These are phyloP conservation scores for Zea luxurians DNA, from an alignment of 176 grass and related monocot species.

Conservation along the genomic window DNA sequence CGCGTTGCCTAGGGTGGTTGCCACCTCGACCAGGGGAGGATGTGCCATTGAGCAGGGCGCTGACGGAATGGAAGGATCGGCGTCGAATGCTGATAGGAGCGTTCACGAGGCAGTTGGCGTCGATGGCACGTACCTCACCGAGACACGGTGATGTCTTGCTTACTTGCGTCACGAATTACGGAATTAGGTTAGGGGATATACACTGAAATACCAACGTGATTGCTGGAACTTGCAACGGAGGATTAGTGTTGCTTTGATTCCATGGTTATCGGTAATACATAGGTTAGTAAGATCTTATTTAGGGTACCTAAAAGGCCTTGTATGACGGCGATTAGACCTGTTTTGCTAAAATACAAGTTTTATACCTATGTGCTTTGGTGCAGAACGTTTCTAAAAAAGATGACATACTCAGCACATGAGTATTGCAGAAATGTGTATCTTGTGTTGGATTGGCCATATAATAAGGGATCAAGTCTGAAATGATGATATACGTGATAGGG, in stretches of 20 bases:
- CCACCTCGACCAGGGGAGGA: not conserved
- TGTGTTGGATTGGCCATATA: no score
- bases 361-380: no score
- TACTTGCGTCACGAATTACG: slow-evolving; percentile 1
- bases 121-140: slow-evolving; percentile 70
- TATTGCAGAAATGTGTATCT: no score
- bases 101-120: slow-evolving; percentile 26
- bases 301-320: no score
- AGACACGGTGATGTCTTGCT: slow-evolving; percentile 60
- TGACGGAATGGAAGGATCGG: not conserved
- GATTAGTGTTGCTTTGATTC: not conserved
- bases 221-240: slow-evolving; percentile 5
- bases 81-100: slow-evolving; percentile 25
- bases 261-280: not conserved
- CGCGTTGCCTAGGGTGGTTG: slow-evolving; percentile 23
- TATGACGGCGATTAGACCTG: no score
- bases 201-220: not conserved
- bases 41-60: not conserved
- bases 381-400: no score
- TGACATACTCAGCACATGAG: no score
- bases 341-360: no score
- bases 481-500: no score
- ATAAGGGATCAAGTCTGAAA: no score
- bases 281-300: not conserved
- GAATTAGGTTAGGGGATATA: not conserved